Evolutionary conservation across 345 rosid genomes (phyloP).

Genomic region (Passiflora organensis): DNA sequence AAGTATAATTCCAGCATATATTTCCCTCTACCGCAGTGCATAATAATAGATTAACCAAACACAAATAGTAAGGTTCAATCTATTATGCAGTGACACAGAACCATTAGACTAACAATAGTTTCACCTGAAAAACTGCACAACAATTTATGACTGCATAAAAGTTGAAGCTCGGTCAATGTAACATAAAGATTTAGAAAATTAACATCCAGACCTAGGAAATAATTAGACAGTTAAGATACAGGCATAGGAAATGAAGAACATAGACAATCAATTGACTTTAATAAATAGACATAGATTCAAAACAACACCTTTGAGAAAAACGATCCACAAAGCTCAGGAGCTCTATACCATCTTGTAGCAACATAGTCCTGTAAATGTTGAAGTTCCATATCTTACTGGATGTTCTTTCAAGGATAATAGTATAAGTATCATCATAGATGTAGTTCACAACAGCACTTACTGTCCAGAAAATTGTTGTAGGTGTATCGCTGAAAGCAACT

Average conservation of each 20-base stretch:
- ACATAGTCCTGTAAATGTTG: conserved; percentile 69
- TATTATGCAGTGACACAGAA: too few species aligned
- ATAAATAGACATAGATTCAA: too few species aligned
- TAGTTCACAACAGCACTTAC: conserved; percentile 35
- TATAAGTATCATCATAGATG: conserved; percentile 4
- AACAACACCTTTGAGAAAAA: conserved; percentile 82
- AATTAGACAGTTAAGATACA: neutral
- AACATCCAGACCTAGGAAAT: conserved; percentile 1
- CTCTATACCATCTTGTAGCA: conserved; percentile 98
- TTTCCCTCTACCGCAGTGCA: too few species aligned
- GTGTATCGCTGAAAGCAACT: conserved; percentile 89
- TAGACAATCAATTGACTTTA: too few species aligned
- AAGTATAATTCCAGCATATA: too few species aligned
- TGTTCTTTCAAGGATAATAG: neutral
- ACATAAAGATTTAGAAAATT: too few species aligned
- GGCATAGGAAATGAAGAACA: conserved; percentile 1
- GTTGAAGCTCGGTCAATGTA: too few species aligned
- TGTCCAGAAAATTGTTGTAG: conserved; percentile 89
- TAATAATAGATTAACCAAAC: too few species aligned
- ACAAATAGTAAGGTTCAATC: too few species aligned
- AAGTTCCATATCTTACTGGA: neutral
- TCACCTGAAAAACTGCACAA: too few species aligned
- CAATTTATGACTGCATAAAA: too few species aligned
- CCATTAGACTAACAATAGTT: too few species aligned
- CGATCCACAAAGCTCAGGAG: conserved; percentile 98